Evolutionary conservation across 106 monocot genomes (phyloP).

Genomic region (Vanilla planifolia): DNA sequence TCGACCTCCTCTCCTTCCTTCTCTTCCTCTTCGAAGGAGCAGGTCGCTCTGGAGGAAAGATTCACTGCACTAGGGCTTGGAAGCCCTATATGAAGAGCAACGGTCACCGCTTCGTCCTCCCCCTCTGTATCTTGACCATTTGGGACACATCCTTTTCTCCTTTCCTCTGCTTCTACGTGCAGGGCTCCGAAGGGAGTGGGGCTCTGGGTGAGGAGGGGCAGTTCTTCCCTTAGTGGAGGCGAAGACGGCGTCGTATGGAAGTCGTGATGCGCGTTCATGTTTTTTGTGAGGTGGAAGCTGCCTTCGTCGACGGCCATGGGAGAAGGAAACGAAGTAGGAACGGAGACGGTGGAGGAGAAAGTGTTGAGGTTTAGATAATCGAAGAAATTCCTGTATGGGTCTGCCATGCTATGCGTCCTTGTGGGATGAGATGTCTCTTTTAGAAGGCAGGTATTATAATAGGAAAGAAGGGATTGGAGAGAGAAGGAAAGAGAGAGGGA

Average conservation of each 20-base stretch:
- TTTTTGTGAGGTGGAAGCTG: too few relatives aligned
- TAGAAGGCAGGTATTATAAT: not conserved
- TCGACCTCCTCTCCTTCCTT: conserved; percentile 8
- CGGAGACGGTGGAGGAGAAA: conserved; percentile 18
- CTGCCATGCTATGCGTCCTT: conserved; percentile 31
- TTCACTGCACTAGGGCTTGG: conserved; percentile 35
- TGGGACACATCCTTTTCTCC: not conserved
- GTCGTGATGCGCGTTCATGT: too few relatives aligned
- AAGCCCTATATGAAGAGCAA: conserved; percentile 57
- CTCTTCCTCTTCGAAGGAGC: not conserved
- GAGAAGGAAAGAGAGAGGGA: conserved; percentile 15
- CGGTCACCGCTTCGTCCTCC: conserved; percentile 32
- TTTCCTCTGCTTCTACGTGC: not conserved
- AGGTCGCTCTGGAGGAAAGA: conserved; percentile 34
- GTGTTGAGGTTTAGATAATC: conserved; percentile 42
- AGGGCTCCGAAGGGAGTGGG: too few relatives aligned
- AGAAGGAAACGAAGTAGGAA: conserved; percentile 7
- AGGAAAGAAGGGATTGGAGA: conserved; percentile 7
- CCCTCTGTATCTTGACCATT: not conserved
- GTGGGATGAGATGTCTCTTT: not conserved
- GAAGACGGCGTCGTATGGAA: conserved; percentile 23
- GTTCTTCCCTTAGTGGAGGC: conserved; percentile 47
- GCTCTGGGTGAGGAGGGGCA: conserved; percentile 30
- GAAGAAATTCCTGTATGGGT: conserved; percentile 69
- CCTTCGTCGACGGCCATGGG: not conserved